Conservation (phyloP, 129 eudicot species). For the Pulicaria dysenterica region DNA sequence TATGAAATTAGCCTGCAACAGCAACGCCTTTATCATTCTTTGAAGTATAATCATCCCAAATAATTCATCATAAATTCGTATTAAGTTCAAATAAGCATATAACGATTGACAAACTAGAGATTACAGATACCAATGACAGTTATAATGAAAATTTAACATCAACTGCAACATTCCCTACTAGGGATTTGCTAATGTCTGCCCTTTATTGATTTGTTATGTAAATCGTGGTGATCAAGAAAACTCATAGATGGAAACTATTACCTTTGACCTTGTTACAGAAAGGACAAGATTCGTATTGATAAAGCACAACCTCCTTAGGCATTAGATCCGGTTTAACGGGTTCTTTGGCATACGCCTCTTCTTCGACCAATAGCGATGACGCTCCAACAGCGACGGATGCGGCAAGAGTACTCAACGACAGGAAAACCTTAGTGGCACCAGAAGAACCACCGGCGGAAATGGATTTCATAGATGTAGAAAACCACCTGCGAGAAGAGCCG, state of each 20-base stretch:
- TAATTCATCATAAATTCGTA: neutral
- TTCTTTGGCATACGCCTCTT: slow-evolving; percentile 59
- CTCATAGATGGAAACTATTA: neutral
- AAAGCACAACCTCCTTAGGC: slow-evolving; percentile 60
- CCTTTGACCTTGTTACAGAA: slow-evolving; percentile 84
- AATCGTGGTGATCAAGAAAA: slow-evolving; percentile 24
- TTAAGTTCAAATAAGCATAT: neutral
- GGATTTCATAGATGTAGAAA: slow-evolving; percentile 34
- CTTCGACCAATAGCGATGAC: slow-evolving; percentile 17
- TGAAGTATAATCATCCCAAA: neutral
- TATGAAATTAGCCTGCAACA: neutral
- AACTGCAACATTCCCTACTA: neutral
- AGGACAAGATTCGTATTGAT: slow-evolving; percentile 72
- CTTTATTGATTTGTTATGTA: neutral
- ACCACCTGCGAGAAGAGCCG: slow-evolving; percentile 50
- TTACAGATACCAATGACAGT: neutral
- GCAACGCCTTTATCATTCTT: slow-evolving; percentile 1
- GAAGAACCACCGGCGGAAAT: slow-evolving; percentile 18
- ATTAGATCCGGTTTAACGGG: slow-evolving; percentile 24
- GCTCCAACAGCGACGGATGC: slow-evolving; percentile 44
- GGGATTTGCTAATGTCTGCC: neutral
- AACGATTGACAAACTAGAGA: neutral
- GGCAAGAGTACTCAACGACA: slow-evolving; percentile 37
- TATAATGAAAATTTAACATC: neutral
- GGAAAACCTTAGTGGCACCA: slow-evolving; percentile 9